These are phyloP conservation scores for Phytopythium chamaehyphon DNA, from an alignment of 352 stramenopile genomes.

Conservation along the genomic window DNA sequence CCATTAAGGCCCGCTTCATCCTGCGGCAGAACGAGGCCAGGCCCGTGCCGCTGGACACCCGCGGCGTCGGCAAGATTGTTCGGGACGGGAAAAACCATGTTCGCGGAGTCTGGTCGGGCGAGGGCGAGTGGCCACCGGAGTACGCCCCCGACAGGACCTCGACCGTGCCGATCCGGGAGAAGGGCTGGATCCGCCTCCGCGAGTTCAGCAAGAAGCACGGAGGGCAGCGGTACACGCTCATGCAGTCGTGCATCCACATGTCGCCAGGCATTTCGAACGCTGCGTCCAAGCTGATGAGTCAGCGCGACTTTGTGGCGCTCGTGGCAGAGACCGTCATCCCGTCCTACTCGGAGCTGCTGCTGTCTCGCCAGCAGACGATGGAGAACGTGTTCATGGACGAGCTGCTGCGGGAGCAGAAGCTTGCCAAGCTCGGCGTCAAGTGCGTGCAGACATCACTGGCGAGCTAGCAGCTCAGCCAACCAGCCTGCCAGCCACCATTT, in stretches of 20 bases:
- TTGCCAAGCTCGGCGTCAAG: too few species aligned
- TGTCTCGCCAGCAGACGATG: slow-evolving; percentile 25
- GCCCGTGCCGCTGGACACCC: slow-evolving; percentile 1
- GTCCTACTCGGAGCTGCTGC: slow-evolving; percentile 30
- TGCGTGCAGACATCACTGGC: too few species aligned
- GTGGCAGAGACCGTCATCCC: slow-evolving; percentile 28
- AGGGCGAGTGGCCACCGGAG: slow-evolving; percentile 28
- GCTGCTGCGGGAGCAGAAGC: slow-evolving; percentile 18
- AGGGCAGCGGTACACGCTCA: slow-evolving; percentile 14
- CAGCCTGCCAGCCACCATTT: too few species aligned
- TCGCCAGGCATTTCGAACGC: slow-evolving; percentile 18
- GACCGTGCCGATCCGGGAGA: slow-evolving; percentile 31
- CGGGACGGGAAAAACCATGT: background rate
- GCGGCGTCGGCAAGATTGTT: slow-evolving; percentile 1
- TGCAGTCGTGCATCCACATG: slow-evolving; percentile 28
- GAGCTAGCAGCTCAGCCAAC: too few species aligned
- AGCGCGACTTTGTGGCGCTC: slow-evolving; percentile 25
- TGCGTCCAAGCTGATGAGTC: background rate
- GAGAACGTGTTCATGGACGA: slow-evolving; percentile 37
- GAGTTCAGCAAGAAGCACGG: background rate
- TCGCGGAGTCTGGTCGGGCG: slow-evolving; percentile 20
- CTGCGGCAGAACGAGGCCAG: background rate
- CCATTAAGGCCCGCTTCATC: slow-evolving; percentile 3
- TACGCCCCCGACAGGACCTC: slow-evolving; percentile 14
- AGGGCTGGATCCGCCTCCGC: slow-evolving; percentile 14